Conservation (phyloP, 2,329 filamentous ascomycete genomes). For the Colletotrichum ledebouriae region DNA sequence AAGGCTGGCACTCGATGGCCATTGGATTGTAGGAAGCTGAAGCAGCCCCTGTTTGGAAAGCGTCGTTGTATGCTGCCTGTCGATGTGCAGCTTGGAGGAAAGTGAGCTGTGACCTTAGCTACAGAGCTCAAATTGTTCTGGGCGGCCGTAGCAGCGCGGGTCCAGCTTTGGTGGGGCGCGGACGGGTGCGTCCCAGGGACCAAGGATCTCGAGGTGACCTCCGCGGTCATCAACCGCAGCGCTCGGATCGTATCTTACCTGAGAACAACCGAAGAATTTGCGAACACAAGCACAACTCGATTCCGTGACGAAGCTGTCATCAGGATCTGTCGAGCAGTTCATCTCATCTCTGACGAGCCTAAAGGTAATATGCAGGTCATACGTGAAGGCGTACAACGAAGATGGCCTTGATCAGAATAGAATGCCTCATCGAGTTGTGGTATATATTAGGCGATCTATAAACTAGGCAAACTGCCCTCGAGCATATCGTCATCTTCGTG, state of each 20-base stretch:
- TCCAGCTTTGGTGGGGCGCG: conserved; percentile 39
- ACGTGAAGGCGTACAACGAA: too few species aligned
- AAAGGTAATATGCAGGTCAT: too few species aligned
- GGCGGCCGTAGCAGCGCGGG: conserved; percentile 18
- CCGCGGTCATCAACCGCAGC: not conserved
- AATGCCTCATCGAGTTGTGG: not conserved
- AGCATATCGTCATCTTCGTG: conserved; percentile 26
- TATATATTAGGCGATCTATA: not conserved
- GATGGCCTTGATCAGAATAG: too few species aligned
- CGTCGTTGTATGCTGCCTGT: conserved; percentile 24
- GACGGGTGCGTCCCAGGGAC: conserved; percentile 20
- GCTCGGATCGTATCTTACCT: conserved; percentile 11
- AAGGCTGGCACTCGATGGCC: conserved; percentile 37
- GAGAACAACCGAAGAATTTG: too few species aligned
- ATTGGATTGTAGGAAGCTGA: conserved; percentile 33
- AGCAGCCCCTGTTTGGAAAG: conserved; percentile 32
- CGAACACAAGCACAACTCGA: too few species aligned
- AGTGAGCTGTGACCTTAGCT: conserved; percentile 10
- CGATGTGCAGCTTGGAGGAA: conserved; percentile 22
- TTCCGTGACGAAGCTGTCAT: too few species aligned
- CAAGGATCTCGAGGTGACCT: conserved; percentile 24
- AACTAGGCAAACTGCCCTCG: not conserved
- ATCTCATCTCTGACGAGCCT: too few species aligned
- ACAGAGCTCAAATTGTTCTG: conserved; percentile 40
- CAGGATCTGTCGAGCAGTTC: too few species aligned